phyloP scores from a whole-genome alignment of 164 flowering plant genomes.

The Magnolia kwangsiensis region DNA sequence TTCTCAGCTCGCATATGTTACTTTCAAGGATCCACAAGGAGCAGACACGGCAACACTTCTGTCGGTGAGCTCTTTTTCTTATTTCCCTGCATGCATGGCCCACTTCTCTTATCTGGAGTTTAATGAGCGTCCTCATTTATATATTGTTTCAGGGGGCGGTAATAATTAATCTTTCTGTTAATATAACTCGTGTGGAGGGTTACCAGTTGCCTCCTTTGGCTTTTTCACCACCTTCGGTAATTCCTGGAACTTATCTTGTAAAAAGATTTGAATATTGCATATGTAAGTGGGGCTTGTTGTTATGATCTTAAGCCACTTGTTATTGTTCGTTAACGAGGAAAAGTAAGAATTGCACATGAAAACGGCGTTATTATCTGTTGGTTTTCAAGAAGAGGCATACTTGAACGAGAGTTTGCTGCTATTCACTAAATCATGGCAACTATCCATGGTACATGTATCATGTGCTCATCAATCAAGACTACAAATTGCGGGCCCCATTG shows the following conservation, averaged over 20 bases:
- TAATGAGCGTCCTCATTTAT: neutral
- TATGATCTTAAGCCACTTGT: neutral
- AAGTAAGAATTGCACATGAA: neutral
- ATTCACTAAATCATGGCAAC: no score
- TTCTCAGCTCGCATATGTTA: constrained; percentile 57
- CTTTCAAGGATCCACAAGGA: constrained; percentile 68
- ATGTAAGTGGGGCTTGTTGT: neutral
- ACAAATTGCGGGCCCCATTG: no score
- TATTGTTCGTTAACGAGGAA: neutral
- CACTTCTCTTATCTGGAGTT: neutral
- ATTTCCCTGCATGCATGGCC: neutral
- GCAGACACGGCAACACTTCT: constrained; percentile 64
- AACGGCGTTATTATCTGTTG: neutral
- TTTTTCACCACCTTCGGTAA: constrained; percentile 31
- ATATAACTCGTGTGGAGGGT: constrained; percentile 46
- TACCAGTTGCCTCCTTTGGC: constrained; percentile 71
- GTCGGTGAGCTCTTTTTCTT: constrained; percentile 5
- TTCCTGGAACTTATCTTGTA: neutral
- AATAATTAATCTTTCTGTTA: constrained; percentile 50
- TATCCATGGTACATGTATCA: no score
- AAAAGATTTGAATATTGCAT: neutral
- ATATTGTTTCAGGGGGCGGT: constrained; percentile 62
- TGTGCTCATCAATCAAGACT: no score
- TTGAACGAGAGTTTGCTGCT: no score
- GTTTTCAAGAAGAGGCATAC: no score